These are phyloP conservation scores for Cladosporium phlei DNA, from an alignment of 2,329 filamentous ascomycete species.

Conservation along the genomic window DNA sequence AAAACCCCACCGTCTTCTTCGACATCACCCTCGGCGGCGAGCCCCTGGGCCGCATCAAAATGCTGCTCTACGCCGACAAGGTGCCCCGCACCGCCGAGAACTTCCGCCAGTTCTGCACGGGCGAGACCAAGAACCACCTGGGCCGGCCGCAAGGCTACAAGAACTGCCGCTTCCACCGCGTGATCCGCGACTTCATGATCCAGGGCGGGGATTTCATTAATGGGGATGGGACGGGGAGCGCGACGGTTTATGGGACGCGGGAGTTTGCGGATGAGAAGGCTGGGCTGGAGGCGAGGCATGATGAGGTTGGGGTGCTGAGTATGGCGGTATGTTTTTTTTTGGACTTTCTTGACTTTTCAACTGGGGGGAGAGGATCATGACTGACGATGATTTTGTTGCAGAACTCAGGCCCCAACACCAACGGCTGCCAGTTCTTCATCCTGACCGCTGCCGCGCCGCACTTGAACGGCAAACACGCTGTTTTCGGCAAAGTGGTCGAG, in stretches of 20 bases:
- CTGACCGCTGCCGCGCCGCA: slow-evolving; percentile 83
- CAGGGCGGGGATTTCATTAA: slow-evolving; percentile 95
- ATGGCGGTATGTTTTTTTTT: slow-evolving; percentile 70
- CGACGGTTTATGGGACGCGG: slow-evolving; percentile 77
- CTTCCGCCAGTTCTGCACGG: slow-evolving; percentile 95
- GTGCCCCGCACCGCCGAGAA: slow-evolving; percentile 83
- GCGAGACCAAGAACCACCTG: slow-evolving; percentile 74
- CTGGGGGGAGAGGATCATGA: not conserved
- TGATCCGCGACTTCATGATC: slow-evolving; percentile 96
- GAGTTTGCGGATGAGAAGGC: slow-evolving; percentile 92
- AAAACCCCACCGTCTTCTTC: slow-evolving; percentile 62
- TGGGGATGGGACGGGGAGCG: slow-evolving; percentile 83
- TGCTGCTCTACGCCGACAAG: slow-evolving; percentile 82
- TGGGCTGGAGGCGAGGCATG: slow-evolving; percentile 60
- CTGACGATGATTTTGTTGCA: slow-evolving; percentile 34
- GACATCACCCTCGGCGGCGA: slow-evolving; percentile 79
- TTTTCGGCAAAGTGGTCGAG: slow-evolving; percentile 85
- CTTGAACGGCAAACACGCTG: slow-evolving; percentile 87
- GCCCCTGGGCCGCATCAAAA: slow-evolving; percentile 78
- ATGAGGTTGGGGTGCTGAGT: slow-evolving; percentile 72
- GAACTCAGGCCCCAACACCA: slow-evolving; percentile 89
- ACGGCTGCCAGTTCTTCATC: slow-evolving; percentile 97
- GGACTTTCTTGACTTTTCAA: too few relatives aligned
- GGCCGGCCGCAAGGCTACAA: slow-evolving; percentile 90
- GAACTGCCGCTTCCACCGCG: slow-evolving; percentile 86